A percentile compares a stretch with the other conserved stretches of the same genome.
Evolutionary conservation across 1,284 basidiomycete species (phyloP).

Genomic region (Microbotryum intermedium): DNA sequence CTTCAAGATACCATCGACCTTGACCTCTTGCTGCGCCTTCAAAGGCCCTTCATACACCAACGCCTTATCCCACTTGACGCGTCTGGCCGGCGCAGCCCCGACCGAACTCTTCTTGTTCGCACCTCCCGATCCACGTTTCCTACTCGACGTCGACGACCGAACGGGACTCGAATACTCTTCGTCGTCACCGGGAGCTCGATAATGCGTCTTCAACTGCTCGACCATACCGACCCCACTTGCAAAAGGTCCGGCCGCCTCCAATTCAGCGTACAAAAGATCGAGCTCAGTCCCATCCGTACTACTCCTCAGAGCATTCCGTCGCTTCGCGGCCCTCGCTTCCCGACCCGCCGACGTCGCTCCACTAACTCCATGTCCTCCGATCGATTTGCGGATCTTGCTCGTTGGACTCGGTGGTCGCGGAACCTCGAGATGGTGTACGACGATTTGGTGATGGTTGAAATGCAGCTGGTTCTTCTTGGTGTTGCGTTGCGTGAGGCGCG

Average conservation of each 20-base stretch:
- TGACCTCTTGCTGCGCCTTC: not conserved
- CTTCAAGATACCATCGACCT: constrained; percentile 15
- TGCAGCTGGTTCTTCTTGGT: constrained; percentile 26
- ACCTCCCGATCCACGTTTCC: not conserved
- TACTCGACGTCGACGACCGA: constrained; percentile 1
- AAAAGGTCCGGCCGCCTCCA: not conserved
- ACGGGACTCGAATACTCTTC: constrained; percentile 28
- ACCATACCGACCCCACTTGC: not conserved
- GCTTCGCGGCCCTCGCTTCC: constrained; percentile 23
- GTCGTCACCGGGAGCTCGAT: constrained; percentile 30
- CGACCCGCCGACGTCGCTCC: constrained; percentile 10
- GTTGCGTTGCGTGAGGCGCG: constrained; percentile 28
- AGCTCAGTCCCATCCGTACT: constrained; percentile 21
- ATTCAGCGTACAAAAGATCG: constrained; percentile 1
- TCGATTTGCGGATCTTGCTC: constrained; percentile 30
- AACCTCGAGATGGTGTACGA: constrained; percentile 23
- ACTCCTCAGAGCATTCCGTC: constrained; percentile 20
- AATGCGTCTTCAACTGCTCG: constrained; percentile 13
- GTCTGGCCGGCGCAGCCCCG: not conserved
- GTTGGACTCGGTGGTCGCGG: constrained; percentile 32
- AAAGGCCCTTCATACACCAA: constrained; percentile 23
- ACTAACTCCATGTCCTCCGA: not conserved
- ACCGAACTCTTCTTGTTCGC: not conserved
- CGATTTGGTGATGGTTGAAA: constrained; percentile 29
- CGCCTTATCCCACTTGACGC: constrained; percentile 25